These are phyloP conservation scores for Sporothrix curviconia DNA, from an alignment of 2,329 filamentous ascomycete species.

Conservation along the genomic window DNA sequence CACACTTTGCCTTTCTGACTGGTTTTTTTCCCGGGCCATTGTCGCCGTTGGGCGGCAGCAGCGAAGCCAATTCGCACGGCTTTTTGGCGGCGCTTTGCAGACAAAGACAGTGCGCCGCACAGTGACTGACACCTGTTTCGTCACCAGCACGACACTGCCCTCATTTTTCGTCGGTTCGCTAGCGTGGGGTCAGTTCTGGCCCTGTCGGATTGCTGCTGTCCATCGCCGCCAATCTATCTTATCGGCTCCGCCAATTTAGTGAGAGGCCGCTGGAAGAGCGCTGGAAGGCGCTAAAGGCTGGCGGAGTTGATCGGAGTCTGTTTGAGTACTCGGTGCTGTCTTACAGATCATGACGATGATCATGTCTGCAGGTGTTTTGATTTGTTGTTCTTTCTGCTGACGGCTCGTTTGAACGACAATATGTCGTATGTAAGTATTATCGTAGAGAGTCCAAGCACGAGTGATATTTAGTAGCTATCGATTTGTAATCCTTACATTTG, in stretches of 20 bases:
- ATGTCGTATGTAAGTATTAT: too few relatives aligned
- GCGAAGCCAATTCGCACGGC: conserved; percentile 7
- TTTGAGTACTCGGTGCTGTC: too few relatives aligned
- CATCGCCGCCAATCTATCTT: conserved; percentile 1
- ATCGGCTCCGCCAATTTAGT: background rate
- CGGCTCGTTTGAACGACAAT: too few relatives aligned
- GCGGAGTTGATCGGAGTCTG: too few relatives aligned
- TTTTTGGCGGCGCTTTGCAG: background rate
- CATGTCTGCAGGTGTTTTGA: too few relatives aligned
- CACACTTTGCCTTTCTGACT: background rate
- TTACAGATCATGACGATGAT: too few relatives aligned
- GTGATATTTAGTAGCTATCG: too few relatives aligned
- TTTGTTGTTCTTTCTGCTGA: too few relatives aligned
- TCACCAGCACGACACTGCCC: background rate
- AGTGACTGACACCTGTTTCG: background rate
- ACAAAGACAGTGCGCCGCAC: background rate
- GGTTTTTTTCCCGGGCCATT: conserved; percentile 4
- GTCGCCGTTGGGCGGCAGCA: background rate
- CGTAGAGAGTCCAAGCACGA: too few relatives aligned
- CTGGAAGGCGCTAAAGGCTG: background rate
- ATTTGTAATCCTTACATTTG: too few relatives aligned
- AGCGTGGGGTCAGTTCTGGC: background rate
- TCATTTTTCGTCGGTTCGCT: background rate
- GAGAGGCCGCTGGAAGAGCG: too few relatives aligned
- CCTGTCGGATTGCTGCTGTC: conserved; percentile 4